Conservation (phyloP, 2,329 filamentous ascomycete species). For the Exophiala sp. region DNA sequence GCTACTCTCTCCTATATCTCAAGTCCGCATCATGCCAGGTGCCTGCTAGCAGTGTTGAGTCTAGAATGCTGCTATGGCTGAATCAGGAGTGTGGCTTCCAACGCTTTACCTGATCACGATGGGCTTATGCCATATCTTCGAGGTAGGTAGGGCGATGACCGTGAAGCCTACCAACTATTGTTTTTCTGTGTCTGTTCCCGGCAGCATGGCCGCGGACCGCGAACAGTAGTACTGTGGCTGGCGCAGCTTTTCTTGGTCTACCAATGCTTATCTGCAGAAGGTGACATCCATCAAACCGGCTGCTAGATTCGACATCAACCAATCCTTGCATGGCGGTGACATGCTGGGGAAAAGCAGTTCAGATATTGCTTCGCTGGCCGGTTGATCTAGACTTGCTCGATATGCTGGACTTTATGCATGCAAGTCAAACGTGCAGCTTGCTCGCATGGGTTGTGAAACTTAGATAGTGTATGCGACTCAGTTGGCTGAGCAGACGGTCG, state of each 20-base stretch:
- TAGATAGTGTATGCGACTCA: neutral
- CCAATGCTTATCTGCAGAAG: neutral
- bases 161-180: too few relatives aligned
- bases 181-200: too few relatives aligned
- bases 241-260: neutral
- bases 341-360: neutral
- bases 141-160: too few relatives aligned
- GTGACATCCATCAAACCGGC: neutral
- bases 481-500: neutral
- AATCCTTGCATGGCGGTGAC: neutral
- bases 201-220: too few relatives aligned
- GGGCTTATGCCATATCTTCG: too few relatives aligned
- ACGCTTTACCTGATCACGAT: too few relatives aligned
- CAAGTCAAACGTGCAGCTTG: slow-evolving; percentile 7
- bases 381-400: neutral
- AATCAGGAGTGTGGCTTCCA: too few relatives aligned
- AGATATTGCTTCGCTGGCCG: neutral
- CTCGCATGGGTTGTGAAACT: slow-evolving; percentile 3
- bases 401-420: slow-evolving; percentile 2
- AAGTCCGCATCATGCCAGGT: too few relatives aligned
- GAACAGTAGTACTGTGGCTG: too few relatives aligned
- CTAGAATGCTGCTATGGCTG: too few relatives aligned
- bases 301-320: neutral
- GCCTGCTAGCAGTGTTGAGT: too few relatives aligned
- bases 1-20: too few relatives aligned